Percentiles rank a stretch among this genome's conserved stretches.
Evolutionary conservation across 805 yeast species (phyloP).

Genomic region (Yamadazyma scolyti): DNA sequence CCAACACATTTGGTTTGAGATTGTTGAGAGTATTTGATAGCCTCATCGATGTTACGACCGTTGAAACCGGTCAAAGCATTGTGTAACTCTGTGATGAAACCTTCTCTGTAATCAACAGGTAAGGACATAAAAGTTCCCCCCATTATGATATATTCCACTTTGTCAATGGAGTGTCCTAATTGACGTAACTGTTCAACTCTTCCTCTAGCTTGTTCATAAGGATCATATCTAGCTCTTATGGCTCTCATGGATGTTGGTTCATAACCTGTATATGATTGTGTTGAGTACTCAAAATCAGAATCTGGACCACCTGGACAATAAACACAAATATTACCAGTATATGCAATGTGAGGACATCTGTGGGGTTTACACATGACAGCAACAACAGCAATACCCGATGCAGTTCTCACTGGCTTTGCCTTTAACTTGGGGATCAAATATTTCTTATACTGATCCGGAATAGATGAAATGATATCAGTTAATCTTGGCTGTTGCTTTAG

Average conservation of each 20-base stretch:
- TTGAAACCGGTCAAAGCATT: conserved; percentile 93
- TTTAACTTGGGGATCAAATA: conserved; percentile 87
- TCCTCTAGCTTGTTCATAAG: conserved; percentile 97
- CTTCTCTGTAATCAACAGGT: conserved; percentile 85
- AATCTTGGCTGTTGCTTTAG: conserved; percentile 89
- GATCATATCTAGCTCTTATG: conserved; percentile 97
- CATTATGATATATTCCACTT: conserved; percentile 97
- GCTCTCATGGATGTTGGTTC: conserved; percentile 99
- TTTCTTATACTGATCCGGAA: conserved; percentile 93
- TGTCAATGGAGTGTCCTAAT: conserved; percentile 93
- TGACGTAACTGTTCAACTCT: conserved; percentile 93
- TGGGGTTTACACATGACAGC: conserved; percentile 99
- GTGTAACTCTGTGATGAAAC: conserved; percentile 83
- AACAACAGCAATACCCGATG: conserved; percentile 97
- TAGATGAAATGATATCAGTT: conserved; percentile 90
- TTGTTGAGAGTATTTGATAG: conserved; percentile 86
- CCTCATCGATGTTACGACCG: conserved; percentile 85
- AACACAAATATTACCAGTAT: conserved; percentile 97
- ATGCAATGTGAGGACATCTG: conserved; percentile 98
- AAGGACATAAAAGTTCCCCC: conserved; percentile 98
- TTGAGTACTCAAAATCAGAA: conserved; percentile 94
- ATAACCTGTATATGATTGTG: conserved; percentile 97
- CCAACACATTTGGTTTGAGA: conserved; percentile 97
- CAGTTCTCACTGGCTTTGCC: conserved; percentile 99
- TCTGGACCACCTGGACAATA: conserved; percentile 99